Evolutionary conservation across 2,329 filamentous ascomycete genomes (phyloP).

Genomic region (Ceratocystiopsis sp.): DNA sequence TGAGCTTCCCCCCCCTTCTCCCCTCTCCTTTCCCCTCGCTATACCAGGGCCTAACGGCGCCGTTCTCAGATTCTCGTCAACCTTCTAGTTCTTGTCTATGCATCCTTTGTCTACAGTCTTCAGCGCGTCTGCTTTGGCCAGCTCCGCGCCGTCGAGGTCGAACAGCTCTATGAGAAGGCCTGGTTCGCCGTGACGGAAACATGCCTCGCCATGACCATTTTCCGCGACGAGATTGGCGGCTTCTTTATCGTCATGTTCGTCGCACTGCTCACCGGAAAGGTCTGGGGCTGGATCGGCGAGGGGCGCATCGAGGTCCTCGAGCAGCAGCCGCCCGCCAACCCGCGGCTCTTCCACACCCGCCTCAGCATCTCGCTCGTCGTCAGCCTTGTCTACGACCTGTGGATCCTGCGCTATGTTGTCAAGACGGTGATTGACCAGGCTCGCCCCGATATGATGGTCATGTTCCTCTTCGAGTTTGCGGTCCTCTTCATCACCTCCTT

Average conservation of each 20-base stretch:
- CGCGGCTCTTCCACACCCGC: slow-evolving; percentile 70
- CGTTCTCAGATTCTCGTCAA: slow-evolving; percentile 66
- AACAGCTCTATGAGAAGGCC: slow-evolving; percentile 91
- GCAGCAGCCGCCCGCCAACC: slow-evolving; percentile 84
- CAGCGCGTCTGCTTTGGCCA: slow-evolving; percentile 83
- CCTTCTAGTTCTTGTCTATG: slow-evolving; percentile 65
- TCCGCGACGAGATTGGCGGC: slow-evolving; percentile 82
- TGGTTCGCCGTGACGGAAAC: slow-evolving; percentile 99
- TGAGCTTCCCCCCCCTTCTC: slow-evolving; percentile 4
- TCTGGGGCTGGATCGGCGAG: slow-evolving; percentile 97
- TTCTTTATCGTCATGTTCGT: slow-evolving; percentile 98
- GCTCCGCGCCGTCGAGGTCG: slow-evolving; percentile 83
- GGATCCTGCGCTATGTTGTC: slow-evolving; percentile 67
- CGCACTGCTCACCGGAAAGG: slow-evolving; percentile 76
- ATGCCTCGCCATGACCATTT: slow-evolving; percentile 94
- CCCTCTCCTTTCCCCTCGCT: not conserved
- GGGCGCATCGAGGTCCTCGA: slow-evolving; percentile 87
- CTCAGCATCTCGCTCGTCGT: slow-evolving; percentile 63
- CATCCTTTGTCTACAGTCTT: slow-evolving; percentile 66
- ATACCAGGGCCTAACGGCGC: not conserved
- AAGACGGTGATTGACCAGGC: slow-evolving; percentile 72
- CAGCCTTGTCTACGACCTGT: slow-evolving; percentile 63
- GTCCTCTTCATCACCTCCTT: slow-evolving; percentile 65
- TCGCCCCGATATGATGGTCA: slow-evolving; percentile 97
- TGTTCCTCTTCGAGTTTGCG: slow-evolving; percentile 97